A percentile compares a stretch with the other conserved stretches of the same genome.
Evolutionary conservation across 2,329 filamentous ascomycete species (phyloP).

Genomic region (Thermochaetoides dissita): DNA sequence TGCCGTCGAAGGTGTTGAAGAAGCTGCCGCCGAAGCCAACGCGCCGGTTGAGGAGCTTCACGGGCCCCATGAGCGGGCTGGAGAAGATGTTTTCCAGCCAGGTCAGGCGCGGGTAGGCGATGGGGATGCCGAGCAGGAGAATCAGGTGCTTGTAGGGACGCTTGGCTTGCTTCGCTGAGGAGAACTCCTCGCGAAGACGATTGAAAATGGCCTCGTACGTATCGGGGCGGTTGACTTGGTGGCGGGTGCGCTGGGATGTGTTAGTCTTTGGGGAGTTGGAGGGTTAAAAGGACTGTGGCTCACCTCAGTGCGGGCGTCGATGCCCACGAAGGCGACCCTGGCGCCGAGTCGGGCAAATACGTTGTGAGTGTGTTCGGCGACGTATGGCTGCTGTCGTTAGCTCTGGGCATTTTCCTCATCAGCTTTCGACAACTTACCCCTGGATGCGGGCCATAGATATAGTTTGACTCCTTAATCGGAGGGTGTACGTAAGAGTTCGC

Average conservation of each 20-base stretch:
- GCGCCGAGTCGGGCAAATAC: constrained; percentile 74
- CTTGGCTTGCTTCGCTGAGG: constrained; percentile 47
- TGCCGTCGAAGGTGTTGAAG: constrained; percentile 91
- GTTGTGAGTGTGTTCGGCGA: constrained; percentile 74
- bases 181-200: constrained; percentile 57
- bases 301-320: constrained; percentile 84
- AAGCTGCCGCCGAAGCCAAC: constrained; percentile 74
- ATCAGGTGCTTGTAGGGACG: constrained; percentile 80
- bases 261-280: neutral
- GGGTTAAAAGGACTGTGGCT: constrained; percentile 12
- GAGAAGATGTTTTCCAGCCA: constrained; percentile 89
- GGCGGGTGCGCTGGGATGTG: constrained; percentile 56
- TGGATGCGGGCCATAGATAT: constrained; percentile 62
- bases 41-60: constrained; percentile 79
- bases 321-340: constrained; percentile 68
- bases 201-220: constrained; percentile 77
- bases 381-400: constrained; percentile 69
- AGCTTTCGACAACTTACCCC: constrained; percentile 44
- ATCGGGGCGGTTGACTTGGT: constrained; percentile 87
- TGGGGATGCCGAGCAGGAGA: constrained; percentile 72
- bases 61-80: constrained; percentile 73
- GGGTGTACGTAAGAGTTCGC: constrained; percentile 58
- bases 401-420: too few relatives aligned
- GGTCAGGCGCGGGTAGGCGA: constrained; percentile 75
- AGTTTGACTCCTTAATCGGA: constrained; percentile 48